A percentile compares a stretch with the other conserved stretches of the same genome.
Conservation (phyloP, 2,329 filamentous ascomycete species). For the Stachybotrys elegans region DNA sequence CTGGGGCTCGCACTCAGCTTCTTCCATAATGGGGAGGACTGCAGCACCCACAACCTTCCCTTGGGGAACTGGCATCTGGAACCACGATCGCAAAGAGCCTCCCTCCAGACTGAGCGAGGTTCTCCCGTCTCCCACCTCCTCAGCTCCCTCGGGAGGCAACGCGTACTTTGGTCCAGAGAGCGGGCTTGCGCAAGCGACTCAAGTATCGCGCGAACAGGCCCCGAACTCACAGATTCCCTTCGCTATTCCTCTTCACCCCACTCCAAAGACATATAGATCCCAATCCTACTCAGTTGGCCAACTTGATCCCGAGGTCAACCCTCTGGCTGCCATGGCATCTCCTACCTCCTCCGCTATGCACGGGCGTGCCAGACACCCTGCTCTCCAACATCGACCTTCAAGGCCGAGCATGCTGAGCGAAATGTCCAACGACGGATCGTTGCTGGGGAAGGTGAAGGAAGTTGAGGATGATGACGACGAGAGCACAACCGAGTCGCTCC, state of each 20-base stretch:
- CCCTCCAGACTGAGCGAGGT: conserved; percentile 71
- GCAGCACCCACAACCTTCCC: conserved; percentile 51
- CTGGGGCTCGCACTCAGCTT: conserved; percentile 50
- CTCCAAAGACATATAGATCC: conserved; percentile 87
- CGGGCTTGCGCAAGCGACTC: conserved; percentile 42
- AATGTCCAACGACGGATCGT: conserved; percentile 58
- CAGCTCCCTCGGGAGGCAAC: conserved; percentile 38
- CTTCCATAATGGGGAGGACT: conserved; percentile 43
- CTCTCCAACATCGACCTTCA: conserved; percentile 75
- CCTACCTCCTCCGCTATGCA: conserved; percentile 45
- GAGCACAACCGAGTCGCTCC: conserved; percentile 44
- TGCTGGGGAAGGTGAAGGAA: conserved; percentile 65
- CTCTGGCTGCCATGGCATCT: conserved; percentile 34
- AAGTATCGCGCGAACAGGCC: conserved; percentile 45
- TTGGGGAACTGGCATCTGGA: conserved; percentile 83
- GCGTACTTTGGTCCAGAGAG: conserved; percentile 41
- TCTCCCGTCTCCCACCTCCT: conserved; percentile 68
- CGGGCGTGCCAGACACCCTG: conserved; percentile 55
- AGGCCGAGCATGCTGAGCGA: conserved; percentile 72
- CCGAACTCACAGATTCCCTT: conserved; percentile 71
- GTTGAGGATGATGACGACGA: conserved; percentile 63
- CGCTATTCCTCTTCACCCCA: conserved; percentile 81
- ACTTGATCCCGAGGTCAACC: conserved; percentile 61
- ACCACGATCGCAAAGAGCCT: conserved; percentile 70
- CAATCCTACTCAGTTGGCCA: conserved; percentile 97